These are phyloP conservation scores for Lyophyllum decastes DNA, from an alignment of 768 basidiomycete species.

Conservation along the genomic window DNA sequence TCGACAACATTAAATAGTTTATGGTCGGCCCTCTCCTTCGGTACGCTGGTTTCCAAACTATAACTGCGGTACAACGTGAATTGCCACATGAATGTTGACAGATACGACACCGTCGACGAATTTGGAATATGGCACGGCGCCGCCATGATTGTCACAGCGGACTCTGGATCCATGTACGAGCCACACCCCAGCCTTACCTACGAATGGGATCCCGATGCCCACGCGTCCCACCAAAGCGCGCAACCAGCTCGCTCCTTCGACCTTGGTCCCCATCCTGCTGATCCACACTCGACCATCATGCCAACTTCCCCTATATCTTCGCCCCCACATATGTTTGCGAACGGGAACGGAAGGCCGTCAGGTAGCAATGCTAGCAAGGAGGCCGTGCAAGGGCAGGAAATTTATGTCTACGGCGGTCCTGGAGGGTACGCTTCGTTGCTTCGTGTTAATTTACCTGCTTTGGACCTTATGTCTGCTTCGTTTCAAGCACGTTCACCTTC, in stretches of 20 bases:
- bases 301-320: constrained; percentile 22
- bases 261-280: constrained; percentile 73
- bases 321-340: constrained; percentile 14
- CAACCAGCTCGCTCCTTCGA: constrained; percentile 44
- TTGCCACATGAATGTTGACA: constrained; percentile 21
- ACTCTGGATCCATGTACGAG: constrained; percentile 77
- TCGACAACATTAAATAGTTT: constrained; percentile 41
- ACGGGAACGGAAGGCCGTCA: constrained; percentile 18
- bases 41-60: constrained; percentile 25
- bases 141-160: constrained; percentile 84
- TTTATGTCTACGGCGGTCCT: constrained; percentile 66
- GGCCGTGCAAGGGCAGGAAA: constrained; percentile 60
- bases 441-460: constrained; percentile 2
- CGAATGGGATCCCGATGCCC: constrained; percentile 68
- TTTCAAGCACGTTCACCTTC: constrained; percentile 80
- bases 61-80: background rate
- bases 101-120: constrained; percentile 86
- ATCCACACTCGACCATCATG: constrained; percentile 57
- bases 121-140: constrained; percentile 85
- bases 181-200: constrained; percentile 71
- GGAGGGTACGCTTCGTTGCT: constrained; percentile 44
- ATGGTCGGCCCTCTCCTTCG: constrained; percentile 89
- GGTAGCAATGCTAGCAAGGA: constrained; percentile 39
- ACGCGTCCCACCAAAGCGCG: constrained; percentile 9
- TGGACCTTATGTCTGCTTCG: background rate